Base-by-base conservation (phyloP, 495 filamentous ascomycete genomes). In the Beverwykella pulmonaria region DNA sequence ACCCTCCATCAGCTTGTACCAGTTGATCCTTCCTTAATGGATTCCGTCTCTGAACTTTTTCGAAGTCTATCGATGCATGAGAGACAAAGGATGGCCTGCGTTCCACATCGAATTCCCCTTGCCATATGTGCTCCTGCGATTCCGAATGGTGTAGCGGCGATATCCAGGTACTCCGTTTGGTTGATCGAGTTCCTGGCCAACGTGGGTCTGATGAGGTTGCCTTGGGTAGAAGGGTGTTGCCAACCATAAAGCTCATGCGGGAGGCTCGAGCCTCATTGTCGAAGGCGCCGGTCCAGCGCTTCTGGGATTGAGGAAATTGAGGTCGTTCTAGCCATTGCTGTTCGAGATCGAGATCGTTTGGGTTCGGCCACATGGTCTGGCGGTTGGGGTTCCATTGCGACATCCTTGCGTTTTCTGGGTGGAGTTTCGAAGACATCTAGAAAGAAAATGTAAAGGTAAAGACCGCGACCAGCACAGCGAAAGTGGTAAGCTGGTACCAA, bases 201-300 rank as follows among this genome's bases (percentile, higher is more conserved):
- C 22, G 54, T 4, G 15, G 29, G 7, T 55, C 19, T 36, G 53
- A 29, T 19, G 22, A 2, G 17, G 29, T 44, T 23, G 54, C 26
- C 19, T 25, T 29, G 20, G 54, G 30, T 3, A 57, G 22, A 2
- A 57, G 34, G 14, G 54, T 57, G 22, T 39, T 41, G 30, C 34
- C 34, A 15, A 32, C 54, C 27, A 57, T 36, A 26, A 39, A 36
- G 30, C 54, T 39, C 54, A 57, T 57, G 10, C 54, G 27, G 15
- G 54, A 57, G 4, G 54, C 54, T 1, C 54, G 54, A 22, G 30
- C 54, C n/a, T 39, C 54, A 26, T 32, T 36, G 22, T 57, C 54
- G 54, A 57, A 57, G 2, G 54, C 54, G 15, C 34, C 34, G 1
- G 54, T 57, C 54, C 54, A 57, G 22, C 54, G 39, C 39, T 44